Percentiles rank a stretch among this genome's conserved stretches.
phyloP scores from a whole-genome alignment of 805 yeast species.

The Ogataea nonfermentans region DNA sequence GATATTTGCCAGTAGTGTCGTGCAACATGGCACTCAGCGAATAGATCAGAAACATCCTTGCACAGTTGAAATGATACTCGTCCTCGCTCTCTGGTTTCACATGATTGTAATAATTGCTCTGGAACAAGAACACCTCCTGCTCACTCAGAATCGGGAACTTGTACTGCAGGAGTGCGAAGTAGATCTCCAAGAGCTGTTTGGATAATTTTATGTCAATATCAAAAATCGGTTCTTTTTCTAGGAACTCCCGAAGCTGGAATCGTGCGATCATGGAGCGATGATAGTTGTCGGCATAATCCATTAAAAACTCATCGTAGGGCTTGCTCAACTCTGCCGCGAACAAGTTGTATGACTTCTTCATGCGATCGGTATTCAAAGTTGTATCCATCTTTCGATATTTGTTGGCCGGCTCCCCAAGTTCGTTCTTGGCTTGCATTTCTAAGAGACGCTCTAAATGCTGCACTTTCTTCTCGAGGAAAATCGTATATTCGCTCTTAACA shows the following conservation, averaged over 20 bases:
- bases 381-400: conserved; percentile 32
- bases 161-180: conserved; percentile 53
- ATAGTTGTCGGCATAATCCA: conserved; percentile 14
- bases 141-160: conserved; percentile 57
- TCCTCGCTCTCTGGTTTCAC: conserved; percentile 28
- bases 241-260: conserved; percentile 46
- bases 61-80: conserved; percentile 50
- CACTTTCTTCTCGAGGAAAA: conserved; percentile 53
- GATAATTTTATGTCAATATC: conserved; percentile 50
- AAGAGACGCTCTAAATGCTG: conserved; percentile 49
- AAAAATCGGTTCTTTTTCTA: conserved; percentile 48
- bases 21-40: conserved; percentile 51
- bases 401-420: conserved; percentile 14
- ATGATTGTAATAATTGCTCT: conserved; percentile 44
- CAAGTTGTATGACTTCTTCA: conserved; percentile 16
- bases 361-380: conserved; percentile 6
- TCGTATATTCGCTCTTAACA: conserved; percentile 55
- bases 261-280: conserved; percentile 36
- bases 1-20: conserved; percentile 55
- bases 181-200: conserved; percentile 51
- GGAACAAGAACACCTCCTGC: conserved; percentile 48
- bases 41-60: conserved; percentile 55
- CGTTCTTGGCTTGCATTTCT: conserved; percentile 25
- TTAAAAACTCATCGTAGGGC: conserved; percentile 24
- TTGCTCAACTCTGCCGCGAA: conserved; percentile 21